A percentile compares a stretch with the other conserved stretches of the same genome.
Conservation (phyloP, 345 rosid genomes). For the Garcia nutans region DNA sequence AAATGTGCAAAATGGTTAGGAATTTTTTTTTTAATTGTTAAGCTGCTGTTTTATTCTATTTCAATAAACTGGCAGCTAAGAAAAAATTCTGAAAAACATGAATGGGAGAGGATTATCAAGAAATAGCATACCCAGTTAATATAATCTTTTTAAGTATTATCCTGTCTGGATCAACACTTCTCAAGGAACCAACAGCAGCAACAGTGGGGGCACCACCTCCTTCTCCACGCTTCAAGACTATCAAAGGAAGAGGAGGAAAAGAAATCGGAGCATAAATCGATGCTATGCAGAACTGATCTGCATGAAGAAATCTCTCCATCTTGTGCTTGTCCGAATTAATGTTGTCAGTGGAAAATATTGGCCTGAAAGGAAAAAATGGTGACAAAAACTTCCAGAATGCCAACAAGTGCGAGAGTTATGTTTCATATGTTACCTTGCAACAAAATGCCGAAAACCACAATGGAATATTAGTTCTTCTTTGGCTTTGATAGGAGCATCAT, state of each 20-base stretch:
- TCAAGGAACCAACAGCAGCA: slow-evolving; percentile 92
- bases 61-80: background rate
- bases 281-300: slow-evolving; percentile 74
- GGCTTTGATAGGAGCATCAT: slow-evolving; percentile 73
- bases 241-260: slow-evolving; percentile 79
- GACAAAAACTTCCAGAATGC: background rate
- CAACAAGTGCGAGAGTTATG: background rate
- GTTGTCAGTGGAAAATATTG: slow-evolving; percentile 76
- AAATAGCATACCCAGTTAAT: slow-evolving; percentile 71
- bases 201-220: slow-evolving; percentile 49
- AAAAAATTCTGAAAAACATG: background rate
- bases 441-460: slow-evolving; percentile 90
- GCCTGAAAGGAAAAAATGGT: slow-evolving; percentile 51
- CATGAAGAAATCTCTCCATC: slow-evolving; percentile 95
- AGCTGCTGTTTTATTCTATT: background rate
- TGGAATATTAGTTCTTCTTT: slow-evolving; percentile 91
- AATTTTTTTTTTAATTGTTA: no score
- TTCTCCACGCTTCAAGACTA: slow-evolving; percentile 59
- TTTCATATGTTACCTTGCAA: slow-evolving; percentile 58
- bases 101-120: background rate
- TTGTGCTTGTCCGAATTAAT: slow-evolving; percentile 83
- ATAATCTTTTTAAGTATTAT: slow-evolving; percentile 81
- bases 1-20: no score
- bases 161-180: slow-evolving; percentile 75
- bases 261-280: slow-evolving; percentile 85